Base-by-base conservation (phyloP, 1,139 yeast genomes). In the Blastobotrys niveus region DNA sequence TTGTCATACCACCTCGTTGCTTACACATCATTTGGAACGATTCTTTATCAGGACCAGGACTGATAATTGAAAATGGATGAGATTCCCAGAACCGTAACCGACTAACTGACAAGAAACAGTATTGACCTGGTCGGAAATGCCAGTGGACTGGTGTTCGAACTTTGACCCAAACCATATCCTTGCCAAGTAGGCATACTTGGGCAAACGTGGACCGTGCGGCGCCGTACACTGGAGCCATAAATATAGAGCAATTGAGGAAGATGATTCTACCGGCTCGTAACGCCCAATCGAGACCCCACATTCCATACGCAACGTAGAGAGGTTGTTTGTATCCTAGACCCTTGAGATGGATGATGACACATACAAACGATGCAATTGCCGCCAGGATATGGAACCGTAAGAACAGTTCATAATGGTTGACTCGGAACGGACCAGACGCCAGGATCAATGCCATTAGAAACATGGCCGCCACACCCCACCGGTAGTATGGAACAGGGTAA, bases 1-100 rank as follows among this genome's bases (percentile, higher is more conserved):
- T 49, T 3, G 70, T 66, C 51, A 51, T 65, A 58, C 56, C 65
- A 47, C 41, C 61, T 54, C 55, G 68, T 56, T 57, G 70, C 61
- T 47, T 67, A 56, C 48, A 61, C 53, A 48, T 64, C 48, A 63
- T 63, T 64, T 64, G 65, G 31, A 65, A 56, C 3, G 66, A 62
- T n/a, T 63, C 61, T 5, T 64, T 64, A 14, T 58, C 58, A n/a
- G 51, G 55, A 1, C 60, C 53, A 8, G 63, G 57, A 0, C 64
- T 67, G 21, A 78, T 68, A 12, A 77, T 71, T 0, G 87, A 78
- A 55, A 82, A 82, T 0, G 89, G 89, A 59, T 82, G 83, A 51
- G 81, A 81, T 43, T 76, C 73, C 50, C 72, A 58, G 34, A 77
- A 70, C 27, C 60, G 53, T 43, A 62, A 53, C 34, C 69, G 62